Conservation (phyloP, 2,329 filamentous ascomycete species). For the Capronia epimyces region DNA sequence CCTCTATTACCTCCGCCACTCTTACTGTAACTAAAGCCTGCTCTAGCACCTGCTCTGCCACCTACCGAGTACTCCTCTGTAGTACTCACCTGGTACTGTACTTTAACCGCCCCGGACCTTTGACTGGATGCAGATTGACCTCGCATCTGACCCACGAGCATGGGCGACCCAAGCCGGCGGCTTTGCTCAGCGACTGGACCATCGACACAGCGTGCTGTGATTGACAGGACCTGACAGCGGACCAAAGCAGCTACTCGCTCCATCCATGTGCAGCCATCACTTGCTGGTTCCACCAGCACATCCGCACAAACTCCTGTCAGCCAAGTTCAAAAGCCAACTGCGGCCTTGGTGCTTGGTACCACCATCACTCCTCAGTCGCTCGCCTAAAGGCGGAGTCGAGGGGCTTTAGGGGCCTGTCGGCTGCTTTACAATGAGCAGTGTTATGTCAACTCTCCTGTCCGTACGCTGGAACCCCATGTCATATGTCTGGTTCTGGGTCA, state of each 20-base stretch:
- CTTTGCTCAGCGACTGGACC: background rate
- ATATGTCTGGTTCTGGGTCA: background rate
- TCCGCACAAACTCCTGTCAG: background rate
- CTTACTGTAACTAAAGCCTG: too few relatives aligned
- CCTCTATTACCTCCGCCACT: too few relatives aligned
- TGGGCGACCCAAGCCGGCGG: slow-evolving; percentile 9
- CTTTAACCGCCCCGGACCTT: too few relatives aligned
- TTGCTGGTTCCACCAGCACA: background rate
- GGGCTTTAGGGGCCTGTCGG: background rate
- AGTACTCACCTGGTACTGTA: background rate
- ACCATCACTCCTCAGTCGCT: background rate
- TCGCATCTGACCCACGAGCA: slow-evolving; percentile 5
- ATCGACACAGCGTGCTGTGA: background rate
- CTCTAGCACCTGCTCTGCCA: background rate
- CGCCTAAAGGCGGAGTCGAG: background rate
- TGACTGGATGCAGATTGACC: background rate
- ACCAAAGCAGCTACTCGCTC: slow-evolving; percentile 4
- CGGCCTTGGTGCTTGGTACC: background rate
- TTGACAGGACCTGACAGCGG: slow-evolving; percentile 21
- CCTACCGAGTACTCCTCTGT: background rate
- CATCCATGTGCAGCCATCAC: background rate
- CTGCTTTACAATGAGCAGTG: background rate
- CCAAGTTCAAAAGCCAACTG: background rate
- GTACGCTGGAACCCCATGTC: background rate
- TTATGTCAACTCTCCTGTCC: background rate